Evolutionary conservation across 192 early-diverging fungal species (phyloP).

Genomic region (Spinellus fusiger): DNA sequence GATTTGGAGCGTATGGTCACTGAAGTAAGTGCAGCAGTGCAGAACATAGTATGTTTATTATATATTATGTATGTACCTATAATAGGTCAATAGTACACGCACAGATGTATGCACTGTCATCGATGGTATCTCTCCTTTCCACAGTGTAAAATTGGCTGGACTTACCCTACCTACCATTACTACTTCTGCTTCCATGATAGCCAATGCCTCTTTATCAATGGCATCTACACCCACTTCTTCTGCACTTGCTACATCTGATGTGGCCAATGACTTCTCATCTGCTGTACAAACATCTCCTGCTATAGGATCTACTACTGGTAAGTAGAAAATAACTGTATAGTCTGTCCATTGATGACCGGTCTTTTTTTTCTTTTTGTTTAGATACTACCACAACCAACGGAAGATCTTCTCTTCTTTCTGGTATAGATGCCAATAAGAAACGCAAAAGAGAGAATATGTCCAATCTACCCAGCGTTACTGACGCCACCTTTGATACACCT

Average conservation of each 20-base stretch:
- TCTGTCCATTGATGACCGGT: too few relatives aligned
- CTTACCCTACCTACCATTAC: constrained; percentile 33
- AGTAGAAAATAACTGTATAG: too few relatives aligned
- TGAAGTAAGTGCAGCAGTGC: too few relatives aligned
- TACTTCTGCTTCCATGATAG: neutral
- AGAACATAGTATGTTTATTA: too few relatives aligned
- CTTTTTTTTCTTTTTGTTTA: too few relatives aligned
- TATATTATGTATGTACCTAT: constrained; percentile 18
- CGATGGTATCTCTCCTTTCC: constrained; percentile 26
- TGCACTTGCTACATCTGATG: too few relatives aligned
- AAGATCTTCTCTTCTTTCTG: constrained; percentile 8
- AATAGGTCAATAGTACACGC: constrained; percentile 8
- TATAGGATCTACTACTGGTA: too few relatives aligned
- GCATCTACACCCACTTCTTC: too few relatives aligned
- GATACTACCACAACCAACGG: too few relatives aligned
- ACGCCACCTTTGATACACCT: constrained; percentile 19
- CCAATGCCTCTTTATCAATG: too few relatives aligned
- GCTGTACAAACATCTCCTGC: too few relatives aligned
- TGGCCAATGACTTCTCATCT: too few relatives aligned
- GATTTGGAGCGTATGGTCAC: constrained; percentile 30
- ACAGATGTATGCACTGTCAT: constrained; percentile 29
- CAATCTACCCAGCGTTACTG: constrained; percentile 26
- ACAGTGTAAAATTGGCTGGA: constrained; percentile 45
- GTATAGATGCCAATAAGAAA: constrained; percentile 20
- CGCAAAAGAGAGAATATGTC: constrained; percentile 33